Base-by-base conservation (phyloP, 805 yeast genomes). In the Tetrapisispora pingtungensis region DNA sequence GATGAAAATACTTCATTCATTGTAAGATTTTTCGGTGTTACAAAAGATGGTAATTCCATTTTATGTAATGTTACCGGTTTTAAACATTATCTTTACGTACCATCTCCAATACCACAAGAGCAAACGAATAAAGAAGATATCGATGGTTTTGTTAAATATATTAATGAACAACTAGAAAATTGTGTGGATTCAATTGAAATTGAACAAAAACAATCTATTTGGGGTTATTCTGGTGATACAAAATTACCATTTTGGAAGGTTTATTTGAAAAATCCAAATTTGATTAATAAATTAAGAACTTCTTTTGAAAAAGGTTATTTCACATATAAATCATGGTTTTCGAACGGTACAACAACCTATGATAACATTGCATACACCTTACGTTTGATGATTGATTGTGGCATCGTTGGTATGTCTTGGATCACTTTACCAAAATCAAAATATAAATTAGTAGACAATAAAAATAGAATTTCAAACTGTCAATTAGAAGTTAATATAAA, bases 371-470 rank as follows among this genome's bases (percentile, higher is more conserved):
- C 88, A 45, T 94, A 83, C 60, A 69, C 87, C 31, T 64, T 94
- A 47, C 72, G 98, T 54, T 69, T 89, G 64, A 87, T 93, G 93
- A 78, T 93, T 36, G 99, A 93, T 65, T 81, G 95, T 64, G 78
- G 81, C 41, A 86, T 90, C 48, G 83, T 90, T 1, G 94, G 99
- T 33, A 93, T 93, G 98, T 84, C 94, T 22, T 93, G 99, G 99
- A 72, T 94, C 24, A 84, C 96, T 0, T 71, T 90, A 22, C 97
- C 97, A 0, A 75, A 71, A 45, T 78, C 79, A 0, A 81, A 75
- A 51, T 94, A 89, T 62, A 54, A 58, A 1, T 40, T 79, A 49
- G 71, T 78, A 2, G 62, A 68, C 3, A 51, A 60, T 1, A 49
- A 53, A 3, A 53, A 62, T 12, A 70, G 66, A 49, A 73, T 80